A percentile compares a stretch with the other conserved stretches of the same genome.
These are phyloP conservation scores for Cordyceps farinosa DNA, from an alignment of 2,329 filamentous ascomycete genomes.

Conservation along the genomic window DNA sequence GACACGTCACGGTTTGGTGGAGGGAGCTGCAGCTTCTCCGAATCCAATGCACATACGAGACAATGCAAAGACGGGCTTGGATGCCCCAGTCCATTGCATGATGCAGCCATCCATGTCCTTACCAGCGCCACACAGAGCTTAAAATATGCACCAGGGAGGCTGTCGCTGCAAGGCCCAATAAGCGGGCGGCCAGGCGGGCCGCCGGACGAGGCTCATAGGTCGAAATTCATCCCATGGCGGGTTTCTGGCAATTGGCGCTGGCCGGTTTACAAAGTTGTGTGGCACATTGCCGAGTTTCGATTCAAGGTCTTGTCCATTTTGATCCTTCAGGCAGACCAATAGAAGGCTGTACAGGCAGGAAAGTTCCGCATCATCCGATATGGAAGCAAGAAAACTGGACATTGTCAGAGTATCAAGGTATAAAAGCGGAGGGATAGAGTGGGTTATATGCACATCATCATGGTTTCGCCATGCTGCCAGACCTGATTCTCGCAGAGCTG, in stretches of 20 bases:
- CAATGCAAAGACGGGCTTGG: neutral
- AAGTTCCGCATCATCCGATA: neutral
- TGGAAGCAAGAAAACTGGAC: neutral
- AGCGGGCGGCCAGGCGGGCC: neutral
- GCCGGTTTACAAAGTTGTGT: too few relatives aligned
- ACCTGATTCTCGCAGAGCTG: neutral
- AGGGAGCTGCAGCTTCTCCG: too few relatives aligned
- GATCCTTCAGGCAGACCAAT: neutral
- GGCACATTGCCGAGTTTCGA: too few relatives aligned
- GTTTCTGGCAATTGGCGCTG: neutral
- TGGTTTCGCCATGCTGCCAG: neutral
- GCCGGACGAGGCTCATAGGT: neutral
- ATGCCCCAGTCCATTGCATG: neutral
- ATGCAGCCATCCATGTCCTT: conserved; percentile 8
- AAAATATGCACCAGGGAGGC: neutral
- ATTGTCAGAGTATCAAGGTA: neutral
- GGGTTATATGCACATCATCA: neutral
- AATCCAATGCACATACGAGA: too few relatives aligned
- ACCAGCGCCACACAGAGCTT: conserved; percentile 10
- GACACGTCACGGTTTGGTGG: neutral
- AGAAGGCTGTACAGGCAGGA: neutral
- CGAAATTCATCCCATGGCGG: neutral
- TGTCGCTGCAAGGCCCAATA: neutral
- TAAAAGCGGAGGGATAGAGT: neutral
- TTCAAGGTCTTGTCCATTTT: neutral